Evolutionary conservation across 257 asterid genomes (phyloP).

Genomic region (Verbena officinalis): DNA sequence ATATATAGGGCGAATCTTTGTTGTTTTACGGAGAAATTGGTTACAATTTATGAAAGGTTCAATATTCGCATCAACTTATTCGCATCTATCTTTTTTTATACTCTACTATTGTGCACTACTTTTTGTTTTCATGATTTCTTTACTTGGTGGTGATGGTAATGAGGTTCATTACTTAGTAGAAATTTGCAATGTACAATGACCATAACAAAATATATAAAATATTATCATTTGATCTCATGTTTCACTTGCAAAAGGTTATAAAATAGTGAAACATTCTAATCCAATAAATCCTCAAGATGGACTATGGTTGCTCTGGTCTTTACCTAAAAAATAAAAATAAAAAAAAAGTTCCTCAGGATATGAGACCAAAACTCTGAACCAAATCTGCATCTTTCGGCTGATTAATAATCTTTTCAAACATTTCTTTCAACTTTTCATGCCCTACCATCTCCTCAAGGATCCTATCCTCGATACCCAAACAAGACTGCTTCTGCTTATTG

Average conservation of each 20-base stretch:
- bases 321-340: no score
- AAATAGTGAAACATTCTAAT: background rate
- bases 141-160: no score
- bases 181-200: no score
- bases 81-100: no score
- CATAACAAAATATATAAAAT: no score
- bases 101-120: no score
- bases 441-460: slow-evolving; percentile 43
- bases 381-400: slow-evolving; percentile 52
- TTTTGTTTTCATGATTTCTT: no score
- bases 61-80: slow-evolving; percentile 25
- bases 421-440: slow-evolving; percentile 20
- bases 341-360: no score
- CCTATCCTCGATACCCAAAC: slow-evolving; percentile 33
- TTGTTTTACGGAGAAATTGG: slow-evolving; percentile 6
- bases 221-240: no score
- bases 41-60: slow-evolving; percentile 26
- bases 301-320: no score
- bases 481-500: slow-evolving; percentile 4
- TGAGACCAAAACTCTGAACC: slow-evolving; percentile 40
- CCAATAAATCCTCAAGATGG: slow-evolving; percentile 16
- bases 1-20: background rate
- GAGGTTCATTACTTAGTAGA: no score
- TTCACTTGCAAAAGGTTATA: no score
- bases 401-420: slow-evolving; percentile 51